Evolutionary conservation across 2,329 filamentous ascomycete species (phyloP).

Genomic region (Fusarium sp.): DNA sequence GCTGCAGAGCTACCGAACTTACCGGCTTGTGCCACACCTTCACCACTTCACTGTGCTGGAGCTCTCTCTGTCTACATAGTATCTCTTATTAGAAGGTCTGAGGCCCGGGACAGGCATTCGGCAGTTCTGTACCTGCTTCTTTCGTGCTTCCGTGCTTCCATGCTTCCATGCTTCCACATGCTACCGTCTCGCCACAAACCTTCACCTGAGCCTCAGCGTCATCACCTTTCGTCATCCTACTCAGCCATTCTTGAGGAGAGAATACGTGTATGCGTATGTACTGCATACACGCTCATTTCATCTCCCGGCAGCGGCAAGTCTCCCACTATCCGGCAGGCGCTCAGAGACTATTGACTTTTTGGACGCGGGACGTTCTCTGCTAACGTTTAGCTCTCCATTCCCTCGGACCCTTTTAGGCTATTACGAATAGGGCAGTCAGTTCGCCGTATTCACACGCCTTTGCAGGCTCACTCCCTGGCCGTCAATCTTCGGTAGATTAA

Average conservation of each 20-base stretch:
- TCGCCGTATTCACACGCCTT: constrained; percentile 8
- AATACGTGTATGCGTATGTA: constrained; percentile 1
- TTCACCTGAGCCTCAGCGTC: neutral
- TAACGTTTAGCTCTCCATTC: constrained; percentile 11
- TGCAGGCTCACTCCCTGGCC: neutral
- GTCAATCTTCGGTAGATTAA: constrained; percentile 11
- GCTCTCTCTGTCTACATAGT: neutral
- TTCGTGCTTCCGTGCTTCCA: constrained; percentile 31
- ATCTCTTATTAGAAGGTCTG: neutral
- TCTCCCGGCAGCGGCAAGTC: neutral
- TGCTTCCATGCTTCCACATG: constrained; percentile 9
- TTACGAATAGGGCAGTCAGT: constrained; percentile 25
- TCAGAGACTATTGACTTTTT: neutral
- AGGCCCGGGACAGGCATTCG: constrained; percentile 20
- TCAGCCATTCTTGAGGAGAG: constrained; percentile 14
- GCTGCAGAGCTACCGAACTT: constrained; percentile 7
- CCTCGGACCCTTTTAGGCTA: constrained; percentile 21
- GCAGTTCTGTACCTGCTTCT: constrained; percentile 37
- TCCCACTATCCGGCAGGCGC: constrained; percentile 13
- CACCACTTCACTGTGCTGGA: neutral
- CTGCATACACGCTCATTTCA: neutral
- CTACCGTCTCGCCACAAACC: neutral
- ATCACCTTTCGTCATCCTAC: constrained; percentile 29
- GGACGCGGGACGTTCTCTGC: neutral
- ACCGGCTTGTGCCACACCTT: constrained; percentile 22